Percentiles rank a stretch among this genome's conserved stretches.
Conservation (phyloP, 768 basidiomycete genomes). For the Chalciporus pseudorubinellus region DNA sequence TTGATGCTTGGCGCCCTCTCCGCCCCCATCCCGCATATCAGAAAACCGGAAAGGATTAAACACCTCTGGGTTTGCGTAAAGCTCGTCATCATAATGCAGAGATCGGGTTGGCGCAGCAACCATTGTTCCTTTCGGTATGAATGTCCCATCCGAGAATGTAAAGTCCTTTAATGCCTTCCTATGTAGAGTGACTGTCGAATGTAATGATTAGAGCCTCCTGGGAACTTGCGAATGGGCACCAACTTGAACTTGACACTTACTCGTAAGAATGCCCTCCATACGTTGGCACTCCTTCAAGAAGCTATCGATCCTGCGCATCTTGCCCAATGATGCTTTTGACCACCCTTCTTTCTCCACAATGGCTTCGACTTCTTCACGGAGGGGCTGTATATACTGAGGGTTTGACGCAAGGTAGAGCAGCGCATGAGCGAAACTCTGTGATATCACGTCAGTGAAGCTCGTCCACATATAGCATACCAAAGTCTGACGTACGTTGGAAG, state of each 20-base stretch:
- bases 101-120: neutral
- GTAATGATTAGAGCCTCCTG: neutral
- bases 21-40: constrained; percentile 33
- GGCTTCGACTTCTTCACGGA: no score
- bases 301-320: constrained; percentile 36
- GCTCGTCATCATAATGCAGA: constrained; percentile 10
- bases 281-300: constrained; percentile 37
- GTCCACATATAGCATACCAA: constrained; percentile 8
- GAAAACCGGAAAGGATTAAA: no score
- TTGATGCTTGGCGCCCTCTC: constrained; percentile 33
- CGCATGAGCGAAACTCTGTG: no score
- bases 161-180: constrained; percentile 30
- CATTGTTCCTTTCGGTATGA: constrained; percentile 30
- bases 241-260: no score
- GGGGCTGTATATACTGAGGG: constrained; percentile 32
- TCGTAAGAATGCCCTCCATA: constrained; percentile 27
- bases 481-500: constrained; percentile 7
- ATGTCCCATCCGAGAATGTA: constrained; percentile 37
- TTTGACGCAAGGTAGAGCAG: constrained; percentile 32
- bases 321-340: constrained; percentile 27
- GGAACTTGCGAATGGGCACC: constrained; percentile 12
- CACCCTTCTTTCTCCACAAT: no score
- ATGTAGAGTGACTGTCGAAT: no score
- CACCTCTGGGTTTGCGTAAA: constrained; percentile 31
- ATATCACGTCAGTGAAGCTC: constrained; percentile 1